Evolutionary conservation across 768 basidiomycete genomes (phyloP), one percentile per base, ranked within the genome.

Genomic region (Calocybe indica): DNA sequence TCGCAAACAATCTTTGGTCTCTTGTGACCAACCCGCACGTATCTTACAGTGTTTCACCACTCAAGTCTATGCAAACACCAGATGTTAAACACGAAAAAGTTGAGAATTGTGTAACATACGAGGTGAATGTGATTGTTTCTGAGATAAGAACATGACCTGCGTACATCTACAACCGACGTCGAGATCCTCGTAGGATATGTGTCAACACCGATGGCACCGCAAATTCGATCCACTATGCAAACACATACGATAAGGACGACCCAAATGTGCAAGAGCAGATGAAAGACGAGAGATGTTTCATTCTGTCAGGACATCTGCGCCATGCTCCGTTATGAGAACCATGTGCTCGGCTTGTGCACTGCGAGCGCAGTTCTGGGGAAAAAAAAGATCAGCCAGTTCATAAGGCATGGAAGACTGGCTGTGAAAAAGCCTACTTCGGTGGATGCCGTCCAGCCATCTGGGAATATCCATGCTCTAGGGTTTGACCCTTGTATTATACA

Each of bases 401-500:
- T 14, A 42, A 4, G 40, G 28, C 3, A 22, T 22, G 12, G 22
- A 12, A 12, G 8, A 10, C 30, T 7, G 12, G 32, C 28, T 31
- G 13, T 38, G 37, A 30, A 48, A 1, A 8, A 7, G 49, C 78
- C 46, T 58, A 82, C 92, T 71, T 88, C 83, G 0, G 92, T 92
- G 0, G 88, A 87, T n/a, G 86, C 82, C 2, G 91, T 92, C 93
- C 93, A 95, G 22, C 88, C 90, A 59, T 95, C 93, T 2, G 88
- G 88, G 62, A 89, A 94, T 48, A 90, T 78, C 79, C 84, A 85
- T 2, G 80, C 79, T 22, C 67, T 60, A 0, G 89, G 73, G 48
- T 87, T 72, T 5, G 68, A 62, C 8, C 92, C 92, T 66, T 92
- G 87, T 9, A 94, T 75, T 31, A 95, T 69, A 40, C 74, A 74